Conservation (phyloP, 306 rosid genomes). For the Cicer pinnatifidum region DNA sequence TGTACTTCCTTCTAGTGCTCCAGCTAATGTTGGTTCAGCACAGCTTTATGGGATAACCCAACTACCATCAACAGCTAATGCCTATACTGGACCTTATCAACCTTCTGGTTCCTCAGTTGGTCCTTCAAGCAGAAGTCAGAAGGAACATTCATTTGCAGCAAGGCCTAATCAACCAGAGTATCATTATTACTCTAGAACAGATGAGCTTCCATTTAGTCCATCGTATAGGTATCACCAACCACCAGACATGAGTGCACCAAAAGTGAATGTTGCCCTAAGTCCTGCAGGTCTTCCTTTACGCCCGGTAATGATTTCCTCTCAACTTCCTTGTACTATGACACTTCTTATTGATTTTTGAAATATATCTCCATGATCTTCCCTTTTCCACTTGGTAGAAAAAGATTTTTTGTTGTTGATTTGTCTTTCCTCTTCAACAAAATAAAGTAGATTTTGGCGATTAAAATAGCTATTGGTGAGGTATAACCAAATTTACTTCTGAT, state of each 20-base stretch:
- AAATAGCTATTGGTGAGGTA: conserved; percentile 7
- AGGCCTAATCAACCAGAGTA: conserved; percentile 91
- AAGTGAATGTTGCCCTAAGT: conserved; percentile 60
- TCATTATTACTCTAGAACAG: conserved; percentile 80
- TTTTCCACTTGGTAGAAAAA: conserved; percentile 19
- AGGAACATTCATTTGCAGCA: conserved; percentile 75
- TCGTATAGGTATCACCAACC: conserved; percentile 92
- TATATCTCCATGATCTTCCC: conserved; percentile 30
- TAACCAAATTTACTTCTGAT: conserved; percentile 27
- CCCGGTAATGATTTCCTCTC: conserved; percentile 69
- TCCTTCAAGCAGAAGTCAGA: conserved; percentile 67
- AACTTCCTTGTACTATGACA: conserved; percentile 33
- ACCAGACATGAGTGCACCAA: conserved; percentile 62
- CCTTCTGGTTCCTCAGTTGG: conserved; percentile 64
- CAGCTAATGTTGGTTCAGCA: conserved; percentile 65
- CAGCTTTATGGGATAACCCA: conserved; percentile 71
- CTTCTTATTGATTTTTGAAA: conserved; percentile 42
- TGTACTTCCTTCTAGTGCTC: conserved; percentile 69
- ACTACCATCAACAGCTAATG: conserved; percentile 62
- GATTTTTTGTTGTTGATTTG: conserved; percentile 3
- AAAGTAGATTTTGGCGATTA: conserved; percentile 20
- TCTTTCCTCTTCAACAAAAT: conserved; percentile 25
- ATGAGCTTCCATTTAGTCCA: conserved; percentile 79
- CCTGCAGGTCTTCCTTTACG: conserved; percentile 87
- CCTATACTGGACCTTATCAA: conserved; percentile 71